phyloP scores from a whole-genome alignment of 768 basidiomycete species.

The Calocera viscosa region DNA sequence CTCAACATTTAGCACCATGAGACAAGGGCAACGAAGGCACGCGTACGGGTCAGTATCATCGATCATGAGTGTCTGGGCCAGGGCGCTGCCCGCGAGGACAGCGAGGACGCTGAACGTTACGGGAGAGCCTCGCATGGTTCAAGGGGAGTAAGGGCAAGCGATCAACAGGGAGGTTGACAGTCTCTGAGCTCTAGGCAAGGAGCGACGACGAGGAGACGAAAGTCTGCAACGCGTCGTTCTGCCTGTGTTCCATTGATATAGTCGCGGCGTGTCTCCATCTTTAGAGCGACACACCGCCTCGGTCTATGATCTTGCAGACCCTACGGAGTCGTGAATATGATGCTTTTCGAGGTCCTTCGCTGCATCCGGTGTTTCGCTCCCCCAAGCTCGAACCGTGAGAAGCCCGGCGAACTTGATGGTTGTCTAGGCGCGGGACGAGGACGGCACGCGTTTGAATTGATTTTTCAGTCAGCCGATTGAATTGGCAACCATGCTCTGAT shows the following conservation, averaged over 20 bases:
- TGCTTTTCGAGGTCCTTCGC: neutral
- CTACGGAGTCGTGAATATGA: neutral
- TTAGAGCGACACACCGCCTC: neutral
- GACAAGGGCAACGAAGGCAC: neutral
- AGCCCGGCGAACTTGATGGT: neutral
- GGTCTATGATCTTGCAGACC: neutral
- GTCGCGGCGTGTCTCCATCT: neutral
- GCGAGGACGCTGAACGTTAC: neutral
- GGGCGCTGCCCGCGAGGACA: neutral
- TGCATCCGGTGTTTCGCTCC: neutral
- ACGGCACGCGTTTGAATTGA: neutral
- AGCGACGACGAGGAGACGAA: neutral
- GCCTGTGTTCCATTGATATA: neutral
- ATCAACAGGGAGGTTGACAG: constrained; percentile 4
- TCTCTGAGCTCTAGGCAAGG: neutral
- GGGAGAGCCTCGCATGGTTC: neutral
- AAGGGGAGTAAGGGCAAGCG: neutral
- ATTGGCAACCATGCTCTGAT: neutral
- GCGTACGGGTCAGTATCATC: constrained; percentile 2
- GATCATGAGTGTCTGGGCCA: neutral
- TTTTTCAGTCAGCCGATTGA: neutral
- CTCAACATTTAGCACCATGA: neutral
- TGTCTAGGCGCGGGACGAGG: neutral
- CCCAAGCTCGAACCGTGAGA: neutral
- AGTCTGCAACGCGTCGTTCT: neutral